These are phyloP conservation scores for Gymnopilus junonius DNA, from an alignment of 768 basidiomycete species.

Conservation along the genomic window DNA sequence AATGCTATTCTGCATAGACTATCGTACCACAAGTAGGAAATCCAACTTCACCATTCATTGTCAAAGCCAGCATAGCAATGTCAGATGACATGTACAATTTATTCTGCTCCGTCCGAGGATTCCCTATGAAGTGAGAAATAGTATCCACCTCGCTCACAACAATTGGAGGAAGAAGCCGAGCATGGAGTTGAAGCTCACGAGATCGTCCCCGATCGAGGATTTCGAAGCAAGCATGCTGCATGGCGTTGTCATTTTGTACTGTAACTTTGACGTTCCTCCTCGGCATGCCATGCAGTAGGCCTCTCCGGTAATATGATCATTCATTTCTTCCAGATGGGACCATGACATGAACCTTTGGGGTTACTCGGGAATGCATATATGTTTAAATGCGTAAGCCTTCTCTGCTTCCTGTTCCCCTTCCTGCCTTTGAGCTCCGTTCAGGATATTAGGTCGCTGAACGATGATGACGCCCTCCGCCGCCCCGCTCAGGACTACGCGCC, in stretches of 20 bases:
- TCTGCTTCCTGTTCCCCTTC: neutral
- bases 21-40: neutral
- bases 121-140: neutral
- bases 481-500: slow-evolving; percentile 15
- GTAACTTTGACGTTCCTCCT: neutral
- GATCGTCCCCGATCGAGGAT: neutral
- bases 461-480: slow-evolving; percentile 12
- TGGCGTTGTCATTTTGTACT: neutral
- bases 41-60: neutral
- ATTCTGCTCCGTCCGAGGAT: neutral
- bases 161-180: neutral
- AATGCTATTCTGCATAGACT: too few species aligned
- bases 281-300: too few species aligned
- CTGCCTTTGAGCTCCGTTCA: too few species aligned
- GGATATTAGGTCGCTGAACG: neutral
- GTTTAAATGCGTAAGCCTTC: neutral
- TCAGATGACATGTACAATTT: neutral
- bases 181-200: too few species aligned
- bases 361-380: neutral
- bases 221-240: neutral
- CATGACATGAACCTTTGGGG: neutral
- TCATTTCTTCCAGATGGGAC: too few species aligned
- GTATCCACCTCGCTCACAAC: neutral
- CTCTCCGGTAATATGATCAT: too few species aligned
- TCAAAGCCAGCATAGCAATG: neutral